Evolutionary conservation across 768 basidiomycete species (phyloP).

Genomic region (Podaxis pistillaris): DNA sequence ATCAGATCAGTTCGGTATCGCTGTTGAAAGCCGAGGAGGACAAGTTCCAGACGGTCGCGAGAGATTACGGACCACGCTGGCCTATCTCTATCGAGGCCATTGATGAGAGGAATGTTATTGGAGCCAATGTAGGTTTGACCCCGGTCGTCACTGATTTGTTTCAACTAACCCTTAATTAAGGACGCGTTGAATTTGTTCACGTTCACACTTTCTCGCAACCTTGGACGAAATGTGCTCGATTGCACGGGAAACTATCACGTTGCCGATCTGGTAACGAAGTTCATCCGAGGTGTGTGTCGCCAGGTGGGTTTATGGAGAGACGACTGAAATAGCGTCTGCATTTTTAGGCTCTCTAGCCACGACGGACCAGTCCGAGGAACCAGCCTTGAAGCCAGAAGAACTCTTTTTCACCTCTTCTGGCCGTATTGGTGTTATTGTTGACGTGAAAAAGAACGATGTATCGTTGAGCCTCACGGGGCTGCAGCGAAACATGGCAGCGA

Average conservation of each 20-base stretch:
- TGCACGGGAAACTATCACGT: slow-evolving; percentile 70
- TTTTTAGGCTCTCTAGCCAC: slow-evolving; percentile 53
- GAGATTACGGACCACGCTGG: slow-evolving; percentile 76
- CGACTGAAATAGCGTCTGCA: neutral
- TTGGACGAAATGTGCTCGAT: slow-evolving; percentile 49
- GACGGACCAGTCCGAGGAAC: slow-evolving; percentile 39
- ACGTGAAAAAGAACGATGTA: slow-evolving; percentile 50
- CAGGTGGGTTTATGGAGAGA: neutral
- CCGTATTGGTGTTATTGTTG: slow-evolving; percentile 69
- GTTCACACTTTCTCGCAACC: slow-evolving; percentile 48
- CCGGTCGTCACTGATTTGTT: neutral
- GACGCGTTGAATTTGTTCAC: slow-evolving; percentile 66
- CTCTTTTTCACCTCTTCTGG: slow-evolving; percentile 80
- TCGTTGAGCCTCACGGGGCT: slow-evolving; percentile 63
- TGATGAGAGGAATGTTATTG: slow-evolving; percentile 57
- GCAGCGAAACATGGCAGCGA: slow-evolving; percentile 69
- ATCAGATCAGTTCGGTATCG: slow-evolving; percentile 78
- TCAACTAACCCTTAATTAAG: slow-evolving; percentile 31
- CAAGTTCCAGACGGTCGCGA: slow-evolving; percentile 54
- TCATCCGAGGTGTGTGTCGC: slow-evolving; percentile 54
- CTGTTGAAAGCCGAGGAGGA: slow-evolving; percentile 50
- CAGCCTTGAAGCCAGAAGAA: slow-evolving; percentile 51
- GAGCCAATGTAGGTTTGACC: slow-evolving; percentile 58
- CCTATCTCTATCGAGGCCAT: slow-evolving; percentile 65
- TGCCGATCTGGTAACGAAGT: slow-evolving; percentile 76